Evolutionary conservation across 371 early-diverging fungal species (phyloP).

Genomic region (Mortierella sp.): DNA sequence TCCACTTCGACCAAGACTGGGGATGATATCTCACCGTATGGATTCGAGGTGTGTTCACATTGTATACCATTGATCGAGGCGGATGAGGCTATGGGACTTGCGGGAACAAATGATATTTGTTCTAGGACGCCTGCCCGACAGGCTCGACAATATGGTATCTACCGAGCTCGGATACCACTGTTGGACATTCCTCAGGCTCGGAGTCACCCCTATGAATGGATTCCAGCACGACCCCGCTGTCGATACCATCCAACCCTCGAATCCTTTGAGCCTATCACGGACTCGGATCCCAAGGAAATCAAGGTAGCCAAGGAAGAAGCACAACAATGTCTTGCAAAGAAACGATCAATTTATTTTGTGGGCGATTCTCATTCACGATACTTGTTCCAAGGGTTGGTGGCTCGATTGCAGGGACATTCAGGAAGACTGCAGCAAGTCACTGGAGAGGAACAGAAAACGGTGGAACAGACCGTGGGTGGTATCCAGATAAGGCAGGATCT

Average conservation of each 20-base stretch:
- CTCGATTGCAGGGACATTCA: slow-evolving; percentile 24
- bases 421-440: slow-evolving; percentile 6
- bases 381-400: slow-evolving; percentile 23
- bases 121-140: slow-evolving; percentile 9
- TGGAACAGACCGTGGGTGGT: slow-evolving; percentile 2
- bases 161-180: slow-evolving; percentile 16
- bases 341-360: slow-evolving; percentile 27
- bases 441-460: not conserved
- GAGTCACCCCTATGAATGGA: slow-evolving; percentile 29
- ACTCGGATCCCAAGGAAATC: slow-evolving; percentile 9
- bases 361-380: slow-evolving; percentile 30
- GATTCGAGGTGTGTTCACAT: slow-evolving; percentile 31
- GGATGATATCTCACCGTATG: slow-evolving; percentile 10
- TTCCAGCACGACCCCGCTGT: slow-evolving; percentile 35
- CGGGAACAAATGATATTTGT: slow-evolving; percentile 15
- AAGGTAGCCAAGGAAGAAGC: slow-evolving; percentile 17
- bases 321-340: slow-evolving; percentile 7
- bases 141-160: slow-evolving; percentile 32
- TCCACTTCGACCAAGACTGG: not conserved
- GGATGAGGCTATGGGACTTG: slow-evolving; percentile 23
- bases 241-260: slow-evolving; percentile 14
- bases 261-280: slow-evolving; percentile 10
- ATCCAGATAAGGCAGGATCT: slow-evolving; percentile 11
- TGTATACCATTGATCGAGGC: slow-evolving; percentile 17
- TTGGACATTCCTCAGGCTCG: slow-evolving; percentile 14